A percentile compares a stretch with the other conserved stretches of the same genome.
phyloP scores from a whole-genome alignment of 2,329 filamentous ascomycete species.

The Claviceps maximensis region DNA sequence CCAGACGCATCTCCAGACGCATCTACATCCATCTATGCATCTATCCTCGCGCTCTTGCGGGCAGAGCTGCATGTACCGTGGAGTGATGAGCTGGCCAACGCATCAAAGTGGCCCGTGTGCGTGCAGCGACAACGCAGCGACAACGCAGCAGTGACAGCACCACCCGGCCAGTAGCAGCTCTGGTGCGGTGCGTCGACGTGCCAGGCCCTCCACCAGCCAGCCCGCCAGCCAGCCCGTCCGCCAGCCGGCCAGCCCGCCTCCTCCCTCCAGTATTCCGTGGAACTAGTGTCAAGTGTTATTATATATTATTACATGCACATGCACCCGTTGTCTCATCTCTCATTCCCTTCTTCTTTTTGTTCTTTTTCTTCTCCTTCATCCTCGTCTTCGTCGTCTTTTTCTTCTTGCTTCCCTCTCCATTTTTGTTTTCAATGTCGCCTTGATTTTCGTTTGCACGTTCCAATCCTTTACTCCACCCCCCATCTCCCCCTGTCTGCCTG shows the following conservation, averaged over 20 bases:
- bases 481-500: not conserved
- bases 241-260: too few species aligned
- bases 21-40: too few species aligned
- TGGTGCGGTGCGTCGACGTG: not conserved
- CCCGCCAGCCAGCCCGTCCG: not conserved
- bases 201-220: not conserved
- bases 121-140: constrained; percentile 17
- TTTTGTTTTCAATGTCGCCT: not conserved
- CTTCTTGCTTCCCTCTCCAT: not conserved
- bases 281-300: not conserved
- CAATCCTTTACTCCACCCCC: not conserved
- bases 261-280: constrained; percentile 3
- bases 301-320: not conserved
- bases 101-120: constrained; percentile 29
- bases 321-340: not conserved
- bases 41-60: constrained; percentile 12
- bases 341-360: not conserved
- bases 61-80: constrained; percentile 29
- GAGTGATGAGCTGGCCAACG: constrained; percentile 29
- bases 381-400: not conserved
- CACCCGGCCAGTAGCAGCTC: not conserved
- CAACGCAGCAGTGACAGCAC: not conserved
- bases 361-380: not conserved
- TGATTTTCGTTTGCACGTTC: too few species aligned
- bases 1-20: not conserved